Evolutionary conservation across 2,329 filamentous ascomycete genomes (phyloP), one percentile per base, ranked within the genome.

Genomic region (Phyllosticta paracitricarpa): DNA sequence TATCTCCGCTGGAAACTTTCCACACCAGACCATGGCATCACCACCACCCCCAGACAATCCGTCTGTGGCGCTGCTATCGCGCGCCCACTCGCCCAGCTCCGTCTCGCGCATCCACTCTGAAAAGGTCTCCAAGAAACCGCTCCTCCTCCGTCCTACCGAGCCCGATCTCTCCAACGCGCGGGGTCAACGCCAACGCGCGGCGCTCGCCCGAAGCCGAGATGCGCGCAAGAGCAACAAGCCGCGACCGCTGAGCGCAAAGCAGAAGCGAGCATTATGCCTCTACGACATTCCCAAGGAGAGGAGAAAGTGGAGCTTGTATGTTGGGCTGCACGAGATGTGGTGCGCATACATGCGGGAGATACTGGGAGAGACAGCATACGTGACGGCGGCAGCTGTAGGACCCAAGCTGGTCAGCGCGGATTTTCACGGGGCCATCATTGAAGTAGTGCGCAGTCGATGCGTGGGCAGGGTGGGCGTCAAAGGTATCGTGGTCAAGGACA

Each of bases 401-500:
- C 76, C 88, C 4, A 89, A 94, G 73, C 77, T 99, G 35, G 86
- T 84, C 54, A 90, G 87, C 62, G 93, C 92, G 1, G 94, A 99
- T 75, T 93, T 91, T 68, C 92, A 97, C 72, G 94, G 94, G 1
- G 92, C 93, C 17, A 78, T 85, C 66, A 73, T 97, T 22, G 85
- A 91, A 75, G 90, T 97, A 24, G 88, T 93, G 61, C 78, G 92
- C 67, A 94, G 91, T 72, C 77, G 83, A 30, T 97, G 92, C 72
- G 83, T 88, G 17, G 86, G 89, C 59, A 81, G 93, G 17, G 92
- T 99, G 0, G 93, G 94, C 0, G 75, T 93, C 59, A 84, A 80
- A 68, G 94, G 94, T 17, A 93, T 97, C 67, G 89, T 97, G 63
- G 85, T 97, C 51, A 86, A 89, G 71, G 94, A 99, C 76, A 87